phyloP scores from a whole-genome alignment of 176 grass and related monocot species.

The Aegilops sharonensis region DNA sequence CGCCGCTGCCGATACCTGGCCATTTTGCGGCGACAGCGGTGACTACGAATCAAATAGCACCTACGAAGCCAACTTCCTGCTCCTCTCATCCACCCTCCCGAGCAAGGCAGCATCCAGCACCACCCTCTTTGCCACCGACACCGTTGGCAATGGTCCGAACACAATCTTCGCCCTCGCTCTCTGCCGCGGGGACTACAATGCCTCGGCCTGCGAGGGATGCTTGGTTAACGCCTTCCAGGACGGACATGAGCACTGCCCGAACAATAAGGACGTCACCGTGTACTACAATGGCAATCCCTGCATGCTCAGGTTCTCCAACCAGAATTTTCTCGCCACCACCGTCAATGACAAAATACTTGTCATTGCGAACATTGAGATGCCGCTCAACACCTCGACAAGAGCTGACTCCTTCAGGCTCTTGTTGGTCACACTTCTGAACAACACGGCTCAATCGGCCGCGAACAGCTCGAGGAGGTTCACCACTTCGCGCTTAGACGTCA shows the following conservation, averaged over 20 bases:
- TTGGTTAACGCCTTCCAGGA: background rate
- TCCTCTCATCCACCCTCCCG: conserved; percentile 26
- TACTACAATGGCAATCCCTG: conserved; percentile 2
- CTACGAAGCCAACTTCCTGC: conserved; percentile 30
- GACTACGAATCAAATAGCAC: conserved; percentile 36
- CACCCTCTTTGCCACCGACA: conserved; percentile 16
- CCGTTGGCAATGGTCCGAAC: background rate
- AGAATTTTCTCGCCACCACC: conserved; percentile 22
- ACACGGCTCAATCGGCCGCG: background rate
- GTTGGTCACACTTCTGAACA: background rate
- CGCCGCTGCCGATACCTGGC: background rate
- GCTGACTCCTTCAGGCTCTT: background rate
- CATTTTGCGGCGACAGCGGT: background rate
- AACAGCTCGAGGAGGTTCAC: conserved; percentile 10
- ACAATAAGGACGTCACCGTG: background rate
- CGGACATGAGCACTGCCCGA: background rate
- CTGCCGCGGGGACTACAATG: conserved; percentile 36
- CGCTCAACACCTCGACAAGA: no score
- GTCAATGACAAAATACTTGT: background rate
- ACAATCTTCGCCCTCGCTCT: conserved; percentile 28
- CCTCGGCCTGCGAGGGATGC: conserved; percentile 13
- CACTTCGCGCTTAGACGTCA: background rate
- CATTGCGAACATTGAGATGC: no score
- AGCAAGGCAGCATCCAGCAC: background rate
- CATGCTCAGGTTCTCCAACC: conserved; percentile 44